Conservation (phyloP, 2,329 filamentous ascomycete genomes). For the Cadophora gregata region DNA sequence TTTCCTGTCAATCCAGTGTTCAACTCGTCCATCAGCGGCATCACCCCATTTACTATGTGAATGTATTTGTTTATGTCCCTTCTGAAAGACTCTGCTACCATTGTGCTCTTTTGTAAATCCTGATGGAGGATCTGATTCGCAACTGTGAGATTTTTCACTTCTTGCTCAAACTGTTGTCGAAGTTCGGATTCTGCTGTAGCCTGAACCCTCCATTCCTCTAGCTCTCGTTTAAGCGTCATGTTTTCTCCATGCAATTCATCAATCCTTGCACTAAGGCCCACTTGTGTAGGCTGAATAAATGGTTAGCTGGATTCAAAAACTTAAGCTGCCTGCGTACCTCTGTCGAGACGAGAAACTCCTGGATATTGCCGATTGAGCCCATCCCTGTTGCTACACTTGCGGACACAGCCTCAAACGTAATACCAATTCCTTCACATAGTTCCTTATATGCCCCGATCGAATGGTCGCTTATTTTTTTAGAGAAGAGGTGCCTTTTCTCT, state of each 20-base stretch:
- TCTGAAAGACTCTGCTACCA: constrained; percentile 22
- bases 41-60: constrained; percentile 14
- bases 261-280: constrained; percentile 22
- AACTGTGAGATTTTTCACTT: constrained; percentile 16
- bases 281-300: constrained; percentile 17
- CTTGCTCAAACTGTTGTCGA: constrained; percentile 13
- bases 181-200: constrained; percentile 16
- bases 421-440: constrained; percentile 27
- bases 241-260: constrained; percentile 22
- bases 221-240: constrained; percentile 18
- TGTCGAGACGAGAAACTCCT: constrained; percentile 17
- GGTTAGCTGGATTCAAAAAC: constrained; percentile 18
- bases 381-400: constrained; percentile 3
- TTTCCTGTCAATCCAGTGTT: too few relatives aligned
- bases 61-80: constrained; percentile 19
- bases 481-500: constrained; percentile 27
- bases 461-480: constrained; percentile 31
- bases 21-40: neutral
- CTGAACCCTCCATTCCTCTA: constrained; percentile 21
- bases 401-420: constrained; percentile 26
- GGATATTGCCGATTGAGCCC: neutral
- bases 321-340: constrained; percentile 21
- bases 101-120: constrained; percentile 22
- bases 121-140: constrained; percentile 19
- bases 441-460: constrained; percentile 30